Conservation (phyloP, 768 basidiomycete genomes). For the Termitomyces sp. region DNA sequence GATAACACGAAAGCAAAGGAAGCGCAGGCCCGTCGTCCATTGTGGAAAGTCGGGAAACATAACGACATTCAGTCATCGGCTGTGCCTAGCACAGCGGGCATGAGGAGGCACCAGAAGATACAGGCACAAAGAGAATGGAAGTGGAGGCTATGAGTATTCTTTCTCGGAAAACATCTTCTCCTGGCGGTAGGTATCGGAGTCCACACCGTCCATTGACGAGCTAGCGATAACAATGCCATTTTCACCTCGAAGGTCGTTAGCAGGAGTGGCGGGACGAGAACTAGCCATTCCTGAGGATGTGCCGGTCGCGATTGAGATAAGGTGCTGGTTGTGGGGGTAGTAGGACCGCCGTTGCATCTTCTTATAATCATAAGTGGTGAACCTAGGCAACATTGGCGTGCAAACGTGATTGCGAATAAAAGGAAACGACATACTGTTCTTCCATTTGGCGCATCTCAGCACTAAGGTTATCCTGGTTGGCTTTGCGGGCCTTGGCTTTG, state of each 20-base stretch:
- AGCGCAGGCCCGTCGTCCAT: conserved; percentile 5
- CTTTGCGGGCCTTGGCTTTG: conserved; percentile 91
- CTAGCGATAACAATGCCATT: conserved; percentile 38
- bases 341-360: conserved; percentile 90
- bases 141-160: conserved; percentile 39
- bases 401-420: conserved; percentile 10
- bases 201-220: conserved; percentile 37
- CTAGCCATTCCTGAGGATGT: conserved; percentile 69
- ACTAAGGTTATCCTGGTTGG: conserved; percentile 83
- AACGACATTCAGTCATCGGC: neutral
- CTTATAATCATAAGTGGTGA: conserved; percentile 89
- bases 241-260: conserved; percentile 46
- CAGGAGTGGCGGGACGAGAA: conserved; percentile 74
- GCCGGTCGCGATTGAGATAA: conserved; percentile 68
- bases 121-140: neutral
- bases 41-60: neutral
- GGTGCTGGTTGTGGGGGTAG: conserved; percentile 80
- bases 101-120: neutral
- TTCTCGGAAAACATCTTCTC: conserved; percentile 48
- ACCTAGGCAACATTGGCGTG: conserved; percentile 43
- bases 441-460: conserved; percentile 98
- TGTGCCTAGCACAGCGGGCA: neutral
- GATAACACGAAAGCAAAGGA: conserved; percentile 4
- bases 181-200: conserved; percentile 34
- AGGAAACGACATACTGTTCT: conserved; percentile 69